phyloP scores from a whole-genome alignment of 441 rosid species.

The Adansonia grandidieri region DNA sequence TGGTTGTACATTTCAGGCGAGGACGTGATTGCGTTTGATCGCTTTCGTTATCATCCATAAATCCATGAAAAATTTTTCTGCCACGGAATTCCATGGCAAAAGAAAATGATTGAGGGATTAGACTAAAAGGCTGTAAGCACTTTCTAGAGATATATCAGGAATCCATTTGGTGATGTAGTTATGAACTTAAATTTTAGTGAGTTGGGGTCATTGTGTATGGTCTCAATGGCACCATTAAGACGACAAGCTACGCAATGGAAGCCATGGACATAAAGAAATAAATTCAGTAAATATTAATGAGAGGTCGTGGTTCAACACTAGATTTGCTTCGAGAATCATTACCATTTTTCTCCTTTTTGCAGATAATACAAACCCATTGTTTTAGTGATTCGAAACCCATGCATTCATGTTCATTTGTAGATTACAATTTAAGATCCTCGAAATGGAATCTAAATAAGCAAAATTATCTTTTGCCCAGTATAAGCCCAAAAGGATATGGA shows the following conservation, averaged over 20 bases:
- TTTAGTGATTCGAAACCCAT: not conserved
- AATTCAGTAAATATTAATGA: not conserved
- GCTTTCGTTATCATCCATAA: slow-evolving; percentile 31
- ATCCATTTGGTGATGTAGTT: not conserved
- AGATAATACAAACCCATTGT: not conserved
- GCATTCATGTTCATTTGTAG: not conserved
- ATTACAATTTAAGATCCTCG: not conserved
- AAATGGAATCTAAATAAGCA: not conserved
- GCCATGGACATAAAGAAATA: not conserved
- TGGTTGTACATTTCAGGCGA: slow-evolving; percentile 37
- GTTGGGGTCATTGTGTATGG: slow-evolving; percentile 11
- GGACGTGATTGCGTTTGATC: slow-evolving; percentile 16
- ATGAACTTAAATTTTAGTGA: slow-evolving; percentile 17
- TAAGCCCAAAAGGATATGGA: too few species aligned
- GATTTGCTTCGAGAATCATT: not conserved
- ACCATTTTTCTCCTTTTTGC: not conserved
- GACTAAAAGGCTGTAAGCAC: not conserved
- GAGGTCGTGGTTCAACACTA: not conserved
- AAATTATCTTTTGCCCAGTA: too few species aligned
- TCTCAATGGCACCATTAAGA: slow-evolving; percentile 8
- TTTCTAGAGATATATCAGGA: slow-evolving; percentile 6
- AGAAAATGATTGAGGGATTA: not conserved
- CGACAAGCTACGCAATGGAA: not conserved
- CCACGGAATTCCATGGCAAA: slow-evolving; percentile 34
- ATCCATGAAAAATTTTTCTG: slow-evolving; percentile 24